Evolutionary conservation across 129 eudicot species (phyloP), one percentile per base, ranked within the genome.

Genomic region (Escallonia herrerae): DNA sequence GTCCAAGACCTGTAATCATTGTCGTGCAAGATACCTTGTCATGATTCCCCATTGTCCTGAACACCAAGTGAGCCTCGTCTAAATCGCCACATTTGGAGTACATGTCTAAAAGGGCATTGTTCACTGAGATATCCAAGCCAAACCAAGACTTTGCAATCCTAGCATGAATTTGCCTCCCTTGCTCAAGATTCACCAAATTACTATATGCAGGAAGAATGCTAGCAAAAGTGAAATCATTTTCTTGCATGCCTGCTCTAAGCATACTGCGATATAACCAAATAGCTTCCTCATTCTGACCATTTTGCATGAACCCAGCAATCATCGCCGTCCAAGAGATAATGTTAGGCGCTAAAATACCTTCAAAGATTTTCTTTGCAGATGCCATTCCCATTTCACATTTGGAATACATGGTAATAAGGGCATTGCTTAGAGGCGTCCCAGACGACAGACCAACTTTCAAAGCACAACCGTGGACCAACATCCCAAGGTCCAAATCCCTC

Each of bases 251-350:
- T 43, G 15, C 8, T 46, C 62, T 53, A 8, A 62, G 37, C 75
- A 71, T 71, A 13, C 42, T 7, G 8, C 9, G 40, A 14, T 62
- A 71, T 1, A 71, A 40, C 22, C 44, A n/a, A 61, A 62, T 56
- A 8, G 75, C 67, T 49, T 71, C 62, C 6, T 37, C 56, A 15
- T 54, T 52, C 6, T 52, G 67, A 61, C 44, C 47, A 62, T 71
- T 71, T 54, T 71, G 75, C 69, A 71, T 50, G 45, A 48, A 52
- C 66, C 75, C 75, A 48, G 75, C 54, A 62, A 71, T 71, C 53
- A 62, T 22, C 11, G 75, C 62, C 1, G 75, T 62, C 75, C 75
- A 71, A 33, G 75, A 61, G 22, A 71, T 62, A 38, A 62, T 53
- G 38, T 71, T 71, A 12, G 68, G 75, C 45, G 33, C 68, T 2